A percentile compares a stretch with the other conserved stretches of the same genome.
Conservation (phyloP, 2,329 filamentous ascomycete genomes). For the Verticillium alfalfae region DNA sequence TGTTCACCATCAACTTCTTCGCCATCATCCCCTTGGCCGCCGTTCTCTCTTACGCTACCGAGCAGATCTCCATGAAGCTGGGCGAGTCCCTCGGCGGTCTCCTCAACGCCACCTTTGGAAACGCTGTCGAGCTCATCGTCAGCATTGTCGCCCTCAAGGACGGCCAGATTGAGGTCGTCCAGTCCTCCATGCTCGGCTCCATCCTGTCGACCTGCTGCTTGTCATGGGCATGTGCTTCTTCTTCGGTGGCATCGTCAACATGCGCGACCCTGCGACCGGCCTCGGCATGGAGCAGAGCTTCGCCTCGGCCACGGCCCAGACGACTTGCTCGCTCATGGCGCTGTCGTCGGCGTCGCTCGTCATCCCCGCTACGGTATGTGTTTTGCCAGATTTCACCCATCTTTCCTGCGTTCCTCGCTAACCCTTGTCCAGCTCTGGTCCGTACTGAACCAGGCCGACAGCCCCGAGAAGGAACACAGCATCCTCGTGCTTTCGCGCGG, state of each 20-base stretch:
- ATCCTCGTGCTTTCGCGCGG: slow-evolving; percentile 70
- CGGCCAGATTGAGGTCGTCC: slow-evolving; percentile 90
- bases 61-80: slow-evolving; percentile 67
- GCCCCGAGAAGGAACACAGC: slow-evolving; percentile 41
- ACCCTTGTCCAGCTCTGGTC: slow-evolving; percentile 52
- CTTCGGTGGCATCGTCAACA: slow-evolving; percentile 64
- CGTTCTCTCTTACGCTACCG: slow-evolving; percentile 70
- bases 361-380: slow-evolving; percentile 63
- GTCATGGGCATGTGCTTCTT: slow-evolving; percentile 80
- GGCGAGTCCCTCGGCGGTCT: slow-evolving; percentile 70
- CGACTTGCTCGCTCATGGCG: slow-evolving; percentile 69
- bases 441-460: slow-evolving; percentile 44
- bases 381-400: background rate
- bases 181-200: slow-evolving; percentile 93
- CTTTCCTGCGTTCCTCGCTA: background rate
- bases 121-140: slow-evolving; percentile 77
- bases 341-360: slow-evolving; percentile 73
- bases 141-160: slow-evolving; percentile 85
- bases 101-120: slow-evolving; percentile 73
- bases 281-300: slow-evolving; percentile 63
- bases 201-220: slow-evolving; percentile 87
- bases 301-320: slow-evolving; percentile 71
- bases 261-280: slow-evolving; percentile 45
- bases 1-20: slow-evolving; percentile 76
- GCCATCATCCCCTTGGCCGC: slow-evolving; percentile 73